Evolutionary conservation across 2,329 filamentous ascomycete species (phyloP), one percentile per base, ranked within the genome.

Genomic region (Colletotrichum nymphaeae): DNA sequence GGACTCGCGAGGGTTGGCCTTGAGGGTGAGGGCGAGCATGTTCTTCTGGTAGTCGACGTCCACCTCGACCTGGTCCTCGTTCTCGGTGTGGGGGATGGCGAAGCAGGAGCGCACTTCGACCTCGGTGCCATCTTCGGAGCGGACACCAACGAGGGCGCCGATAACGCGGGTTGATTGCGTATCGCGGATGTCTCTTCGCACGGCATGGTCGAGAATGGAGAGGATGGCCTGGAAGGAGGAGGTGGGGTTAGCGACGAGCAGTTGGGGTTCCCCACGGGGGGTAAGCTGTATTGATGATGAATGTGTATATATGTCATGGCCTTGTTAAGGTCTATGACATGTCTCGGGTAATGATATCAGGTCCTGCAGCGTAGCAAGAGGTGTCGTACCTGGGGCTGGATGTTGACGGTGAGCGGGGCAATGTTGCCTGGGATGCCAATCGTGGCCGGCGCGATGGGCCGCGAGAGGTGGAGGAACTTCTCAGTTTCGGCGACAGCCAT

Each of bases 41-140:
- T 96, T 95, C 91, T 98, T 98, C 87, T 99, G 97, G 86, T 98
- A 99, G 86, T 99, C 97, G 90, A 99, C 97, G 83, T 99, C 97
- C 76, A 99, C 97, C 86, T 99, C 97, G 80, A 99, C 97, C 86
- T 99, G 97, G 85, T 99, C 97, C 83, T 95, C 94, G 78, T 96
- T 98, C 87, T 99, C 97, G 78, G 96, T 98, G 88, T 99, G 97
- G 77, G 96, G 95, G 81, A 99, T 97, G 78, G 97, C 97, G 84
- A 99, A 99, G 87, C 95, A 96, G 81, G 95, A 97, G 82, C 95
- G 93, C 80, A 99, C 97, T 85, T 97, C 95, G 80, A 97, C 94
- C 84, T 98, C 96, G 82, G 94, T 95, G 84, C 96, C 97, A 89
- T 99, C 97, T 87, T 99, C 97, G 82, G 93, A 97, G 78, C 97